phyloP scores from a whole-genome alignment of 129 eudicot genomes.

The Silybum marianum region DNA sequence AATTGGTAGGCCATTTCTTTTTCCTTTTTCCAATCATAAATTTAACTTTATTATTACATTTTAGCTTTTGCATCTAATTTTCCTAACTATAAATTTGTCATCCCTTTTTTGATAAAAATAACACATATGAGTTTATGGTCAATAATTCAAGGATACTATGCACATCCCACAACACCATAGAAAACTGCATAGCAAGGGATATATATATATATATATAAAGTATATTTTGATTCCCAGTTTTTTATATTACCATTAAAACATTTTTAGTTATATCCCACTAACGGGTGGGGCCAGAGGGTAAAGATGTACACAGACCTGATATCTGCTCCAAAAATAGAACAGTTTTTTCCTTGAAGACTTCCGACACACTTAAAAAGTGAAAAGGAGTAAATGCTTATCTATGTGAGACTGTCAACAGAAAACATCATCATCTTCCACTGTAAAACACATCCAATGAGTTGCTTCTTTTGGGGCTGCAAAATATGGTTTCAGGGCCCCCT shows the following conservation, averaged over 20 bases:
- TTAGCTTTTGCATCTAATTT: no score
- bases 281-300: not conserved
- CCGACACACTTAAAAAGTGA: not conserved
- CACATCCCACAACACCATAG: not conserved
- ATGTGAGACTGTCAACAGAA: not conserved
- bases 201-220: no score
- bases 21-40: no score
- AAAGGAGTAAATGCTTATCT: not conserved
- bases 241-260: no score
- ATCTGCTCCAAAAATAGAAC: not conserved
- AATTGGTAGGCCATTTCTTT: no score
- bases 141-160: no score
- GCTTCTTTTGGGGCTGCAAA: constrained; percentile 72
- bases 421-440: constrained; percentile 41
- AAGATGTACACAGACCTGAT: no score
- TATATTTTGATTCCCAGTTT: not conserved
- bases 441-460: constrained; percentile 64
- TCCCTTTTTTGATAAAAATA: no score
- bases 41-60: no score
- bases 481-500: constrained; percentile 52
- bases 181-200: not conserved
- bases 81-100: no score
- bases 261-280: no score
- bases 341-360: not conserved
- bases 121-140: no score